These are phyloP conservation scores for Epichloe hybrida DNA, from an alignment of 2,329 filamentous ascomycete species.

Conservation along the genomic window DNA sequence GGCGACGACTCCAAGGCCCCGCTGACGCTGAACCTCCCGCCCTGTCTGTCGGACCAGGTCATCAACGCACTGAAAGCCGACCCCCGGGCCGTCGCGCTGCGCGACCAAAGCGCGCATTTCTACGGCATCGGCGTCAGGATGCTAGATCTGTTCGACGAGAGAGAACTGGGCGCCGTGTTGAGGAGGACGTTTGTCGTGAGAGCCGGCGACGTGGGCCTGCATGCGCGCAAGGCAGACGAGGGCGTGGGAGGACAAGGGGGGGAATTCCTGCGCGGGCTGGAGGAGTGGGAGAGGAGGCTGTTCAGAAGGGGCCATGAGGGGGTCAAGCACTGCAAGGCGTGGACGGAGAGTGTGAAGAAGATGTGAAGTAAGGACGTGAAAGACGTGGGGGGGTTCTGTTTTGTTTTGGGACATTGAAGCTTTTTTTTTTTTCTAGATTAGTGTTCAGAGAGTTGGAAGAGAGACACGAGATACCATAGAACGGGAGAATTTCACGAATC, in stretches of 20 bases:
- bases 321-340: conserved; percentile 54
- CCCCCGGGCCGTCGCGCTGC: conserved; percentile 69
- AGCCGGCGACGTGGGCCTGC: conserved; percentile 71
- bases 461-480: too few species aligned
- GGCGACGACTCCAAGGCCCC: conserved; percentile 40
- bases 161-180: conserved; percentile 60
- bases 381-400: too few species aligned
- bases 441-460: too few species aligned
- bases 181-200: conserved; percentile 68
- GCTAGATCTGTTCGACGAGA: conserved; percentile 80
- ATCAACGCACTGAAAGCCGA: conserved; percentile 86
- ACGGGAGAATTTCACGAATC: too few species aligned
- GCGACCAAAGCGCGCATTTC: conserved; percentile 74
- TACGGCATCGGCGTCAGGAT: conserved; percentile 77
- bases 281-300: conserved; percentile 51
- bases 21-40: conserved; percentile 69
- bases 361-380: conserved; percentile 10
- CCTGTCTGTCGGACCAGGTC: conserved; percentile 63
- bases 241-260: conserved; percentile 42
- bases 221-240: conserved; percentile 73
- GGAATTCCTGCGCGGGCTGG: conserved; percentile 77
- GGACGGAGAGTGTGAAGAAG: conserved; percentile 46
- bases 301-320: conserved; percentile 66
- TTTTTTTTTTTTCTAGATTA: too few species aligned
- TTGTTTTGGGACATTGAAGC: too few species aligned